Evolutionary conservation across 73 alveolate species (phyloP), one percentile per base, ranked within the genome.

Genomic region (Stentor coeruleus): DNA sequence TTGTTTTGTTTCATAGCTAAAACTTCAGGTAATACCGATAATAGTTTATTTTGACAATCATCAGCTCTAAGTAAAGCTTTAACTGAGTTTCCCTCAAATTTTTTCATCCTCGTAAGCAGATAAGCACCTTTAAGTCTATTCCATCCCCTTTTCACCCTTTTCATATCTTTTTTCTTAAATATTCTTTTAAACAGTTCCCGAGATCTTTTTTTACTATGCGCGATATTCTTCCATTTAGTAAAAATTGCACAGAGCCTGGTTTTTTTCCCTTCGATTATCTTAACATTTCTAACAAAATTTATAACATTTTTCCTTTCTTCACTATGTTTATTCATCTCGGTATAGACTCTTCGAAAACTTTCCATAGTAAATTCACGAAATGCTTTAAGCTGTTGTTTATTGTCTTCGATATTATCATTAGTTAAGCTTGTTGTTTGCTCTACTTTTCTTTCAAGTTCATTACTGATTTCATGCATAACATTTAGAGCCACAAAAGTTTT

Each of bases 1-100:
- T 49, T 49, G 66, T 6, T 49, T 49, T 49, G 6, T 20, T 49
- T 49, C 20, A 49, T 6, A 20, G 6, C 20, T 49, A 49, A 11
- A 6, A 49, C 66, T 49, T 49, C 66, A 11, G 66, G 66, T 11
- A 49, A 20, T 6, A 49, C 66, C 20, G 6, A 6, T 49, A 49
- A 49, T 49, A 49, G 66, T 20, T 49, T 49, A 20, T 20, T 20
- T 49, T 49, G 66, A 20, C 66, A 49, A 20, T 49, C 66, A 49
- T 49, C 66, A 49, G 66, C 66, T 49, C 66, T 49, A 11, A 49
- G 66, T 11, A 49, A 20, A 49, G 66, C 66, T 49, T 49, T 49
- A 49, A 49, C 20, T 20, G 66, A 49, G 28, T 49, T 49, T 6
- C 20, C 20, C 20, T 49, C 66, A 20, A 49, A 49, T 6, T 49